Evolutionary conservation across 2,329 filamentous ascomycete species (phyloP).

Genomic region (Sporothrix pallida): DNA sequence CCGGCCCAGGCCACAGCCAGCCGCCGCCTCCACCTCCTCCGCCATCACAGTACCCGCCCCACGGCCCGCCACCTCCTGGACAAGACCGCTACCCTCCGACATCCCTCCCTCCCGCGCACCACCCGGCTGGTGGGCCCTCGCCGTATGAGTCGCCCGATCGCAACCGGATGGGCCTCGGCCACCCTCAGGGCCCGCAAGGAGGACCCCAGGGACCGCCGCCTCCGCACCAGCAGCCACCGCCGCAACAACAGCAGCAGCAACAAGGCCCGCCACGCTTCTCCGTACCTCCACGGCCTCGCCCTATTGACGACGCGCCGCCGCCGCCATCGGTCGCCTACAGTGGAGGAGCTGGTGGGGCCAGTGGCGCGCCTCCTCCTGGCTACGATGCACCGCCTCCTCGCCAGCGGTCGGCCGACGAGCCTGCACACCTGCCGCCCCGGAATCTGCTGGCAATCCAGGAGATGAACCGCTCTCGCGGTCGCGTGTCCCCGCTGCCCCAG

Average conservation of each 20-base stretch:
- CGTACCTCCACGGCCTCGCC: constrained; percentile 48
- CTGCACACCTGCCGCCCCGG: constrained; percentile 65
- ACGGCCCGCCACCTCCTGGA: constrained; percentile 46
- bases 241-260: constrained; percentile 46
- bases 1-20: constrained; percentile 39
- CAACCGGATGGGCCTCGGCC: constrained; percentile 49
- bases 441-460: constrained; percentile 80
- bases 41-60: constrained; percentile 46
- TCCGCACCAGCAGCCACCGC: constrained; percentile 43
- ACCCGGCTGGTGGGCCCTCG: constrained; percentile 43
- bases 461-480: constrained; percentile 74
- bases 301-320: constrained; percentile 56
- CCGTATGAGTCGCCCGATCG: constrained; percentile 59
- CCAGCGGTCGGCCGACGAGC: constrained; percentile 55
- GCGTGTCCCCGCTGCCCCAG: constrained; percentile 86
- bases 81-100: constrained; percentile 50
- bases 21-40: constrained; percentile 38
- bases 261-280: constrained; percentile 26
- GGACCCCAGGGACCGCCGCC: constrained; percentile 42
- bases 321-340: constrained; percentile 59
- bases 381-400: constrained; percentile 50
- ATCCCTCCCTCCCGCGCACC: constrained; percentile 43
- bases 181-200: constrained; percentile 35
- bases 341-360: constrained; percentile 41
- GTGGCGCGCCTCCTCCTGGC: neutral